Percentiles rank a stretch among this genome's conserved stretches.
These are phyloP conservation scores for Maudiozyma humilis DNA, from an alignment of 1,139 yeast species.

Conservation along the genomic window DNA sequence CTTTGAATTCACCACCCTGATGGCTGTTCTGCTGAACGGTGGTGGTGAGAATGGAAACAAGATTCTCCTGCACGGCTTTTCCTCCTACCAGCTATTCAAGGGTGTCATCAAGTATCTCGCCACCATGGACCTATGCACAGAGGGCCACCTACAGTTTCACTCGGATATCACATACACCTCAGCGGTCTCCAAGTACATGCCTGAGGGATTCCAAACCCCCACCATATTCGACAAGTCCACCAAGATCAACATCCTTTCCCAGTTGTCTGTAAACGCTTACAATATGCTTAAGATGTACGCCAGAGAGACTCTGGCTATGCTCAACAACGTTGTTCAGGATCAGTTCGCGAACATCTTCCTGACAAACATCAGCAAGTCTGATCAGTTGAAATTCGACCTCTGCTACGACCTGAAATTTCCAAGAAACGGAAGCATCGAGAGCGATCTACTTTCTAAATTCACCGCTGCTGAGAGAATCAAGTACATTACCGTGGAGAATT, in stretches of 20 bases:
- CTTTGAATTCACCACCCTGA: conserved; percentile 74
- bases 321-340: conserved; percentile 75
- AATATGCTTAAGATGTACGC: conserved; percentile 58
- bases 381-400: conserved; percentile 59
- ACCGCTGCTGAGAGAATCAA: conserved; percentile 70
- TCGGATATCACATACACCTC: conserved; percentile 38
- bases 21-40: conserved; percentile 77
- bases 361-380: conserved; percentile 45
- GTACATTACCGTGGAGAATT: conserved; percentile 62
- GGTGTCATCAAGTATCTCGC: conserved; percentile 79
- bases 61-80: conserved; percentile 74
- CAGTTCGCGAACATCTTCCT: conserved; percentile 81
- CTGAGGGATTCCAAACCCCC: conserved; percentile 60
- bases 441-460: conserved; percentile 33
- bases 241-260: conserved; percentile 72
- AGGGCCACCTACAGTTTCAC: conserved; percentile 61
- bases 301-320: conserved; percentile 51
- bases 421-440: conserved; percentile 14
- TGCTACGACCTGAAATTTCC: conserved; percentile 45
- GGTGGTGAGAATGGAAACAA: conserved; percentile 73
- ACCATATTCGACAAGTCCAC: conserved; percentile 69
- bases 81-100: conserved; percentile 86
- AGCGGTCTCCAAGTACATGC: conserved; percentile 43
- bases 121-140: conserved; percentile 54
- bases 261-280: conserved; percentile 67